A percentile compares a stretch with the other conserved stretches of the same genome.
These are phyloP conservation scores for Cladosporium sp. DNA, from an alignment of 2,329 filamentous ascomycete species.

Conservation along the genomic window DNA sequence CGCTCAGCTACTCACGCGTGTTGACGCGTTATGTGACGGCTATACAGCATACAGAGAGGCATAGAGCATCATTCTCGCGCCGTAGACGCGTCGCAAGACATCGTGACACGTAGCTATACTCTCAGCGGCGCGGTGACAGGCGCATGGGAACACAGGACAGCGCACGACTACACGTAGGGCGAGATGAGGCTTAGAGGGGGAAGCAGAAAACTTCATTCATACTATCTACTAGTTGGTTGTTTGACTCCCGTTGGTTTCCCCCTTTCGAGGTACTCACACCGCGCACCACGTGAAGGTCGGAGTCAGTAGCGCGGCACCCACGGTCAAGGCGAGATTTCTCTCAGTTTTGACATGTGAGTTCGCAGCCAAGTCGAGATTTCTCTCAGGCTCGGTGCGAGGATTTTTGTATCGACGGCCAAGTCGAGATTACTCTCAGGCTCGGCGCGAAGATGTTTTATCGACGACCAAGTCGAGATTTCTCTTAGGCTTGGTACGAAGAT, in stretches of 20 bases:
- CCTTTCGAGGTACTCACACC: conserved; percentile 12
- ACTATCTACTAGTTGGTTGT: background rate
- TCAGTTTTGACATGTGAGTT: background rate
- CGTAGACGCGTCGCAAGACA: background rate
- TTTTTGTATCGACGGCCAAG: no score
- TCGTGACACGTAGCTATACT: background rate
- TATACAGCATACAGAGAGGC: no score
- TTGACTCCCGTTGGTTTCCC: conserved; percentile 13
- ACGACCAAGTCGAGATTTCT: no score
- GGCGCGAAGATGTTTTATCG: no score
- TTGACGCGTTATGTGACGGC: no score
- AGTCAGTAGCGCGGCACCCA: background rate
- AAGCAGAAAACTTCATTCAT: background rate
- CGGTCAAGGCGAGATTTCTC: background rate
- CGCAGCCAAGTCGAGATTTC: background rate
- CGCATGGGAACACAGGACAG: background rate
- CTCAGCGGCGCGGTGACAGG: background rate
- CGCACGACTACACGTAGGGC: background rate
- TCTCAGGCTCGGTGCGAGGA: background rate
- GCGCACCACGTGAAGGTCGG: conserved; percentile 10
- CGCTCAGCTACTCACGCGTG: no score
- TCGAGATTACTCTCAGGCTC: no score
- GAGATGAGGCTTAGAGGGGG: background rate
- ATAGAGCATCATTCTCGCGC: no score
- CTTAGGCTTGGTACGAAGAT: no score